Conservation (phyloP, 331 rosid genomes). For the Rosa hybrid region DNA sequence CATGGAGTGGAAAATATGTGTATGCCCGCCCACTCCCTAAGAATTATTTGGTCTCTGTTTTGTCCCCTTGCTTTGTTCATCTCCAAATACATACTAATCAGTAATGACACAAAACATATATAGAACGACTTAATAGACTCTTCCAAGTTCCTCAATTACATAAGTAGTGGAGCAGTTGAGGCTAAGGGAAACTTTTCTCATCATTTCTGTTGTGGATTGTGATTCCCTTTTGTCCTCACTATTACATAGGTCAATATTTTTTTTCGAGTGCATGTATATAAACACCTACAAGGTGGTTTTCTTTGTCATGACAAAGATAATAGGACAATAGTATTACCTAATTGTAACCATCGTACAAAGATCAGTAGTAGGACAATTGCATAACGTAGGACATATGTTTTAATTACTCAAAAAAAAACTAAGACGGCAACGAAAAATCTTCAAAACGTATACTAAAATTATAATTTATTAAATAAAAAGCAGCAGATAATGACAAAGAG, state of each 20-base stretch:
- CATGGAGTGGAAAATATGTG: slow-evolving; percentile 30
- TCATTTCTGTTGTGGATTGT: background rate
- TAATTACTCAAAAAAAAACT: too few species aligned
- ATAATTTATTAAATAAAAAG: background rate
- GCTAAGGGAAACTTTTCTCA: background rate
- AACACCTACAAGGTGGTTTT: background rate
- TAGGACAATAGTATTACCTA: background rate
- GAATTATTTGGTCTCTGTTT: slow-evolving; percentile 22
- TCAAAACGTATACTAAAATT: background rate
- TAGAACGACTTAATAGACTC: slow-evolving; percentile 3
- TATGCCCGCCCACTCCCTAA: slow-evolving; percentile 23
- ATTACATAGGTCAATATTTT: background rate
- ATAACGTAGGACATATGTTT: too few species aligned
- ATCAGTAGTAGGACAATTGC: too few species aligned
- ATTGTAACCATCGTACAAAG: too few species aligned
- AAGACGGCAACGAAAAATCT: background rate
- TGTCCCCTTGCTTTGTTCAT: slow-evolving; percentile 13
- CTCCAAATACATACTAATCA: background rate
- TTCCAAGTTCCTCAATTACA: background rate
- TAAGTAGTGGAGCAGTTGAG: slow-evolving; percentile 9
- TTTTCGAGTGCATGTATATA: background rate
- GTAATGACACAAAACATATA: background rate
- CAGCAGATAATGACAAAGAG: background rate
- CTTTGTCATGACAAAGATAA: background rate
- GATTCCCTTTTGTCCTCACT: background rate